Evolutionary conservation across 495 filamentous ascomycete species (phyloP).

Genomic region (Patellaria atrata): DNA sequence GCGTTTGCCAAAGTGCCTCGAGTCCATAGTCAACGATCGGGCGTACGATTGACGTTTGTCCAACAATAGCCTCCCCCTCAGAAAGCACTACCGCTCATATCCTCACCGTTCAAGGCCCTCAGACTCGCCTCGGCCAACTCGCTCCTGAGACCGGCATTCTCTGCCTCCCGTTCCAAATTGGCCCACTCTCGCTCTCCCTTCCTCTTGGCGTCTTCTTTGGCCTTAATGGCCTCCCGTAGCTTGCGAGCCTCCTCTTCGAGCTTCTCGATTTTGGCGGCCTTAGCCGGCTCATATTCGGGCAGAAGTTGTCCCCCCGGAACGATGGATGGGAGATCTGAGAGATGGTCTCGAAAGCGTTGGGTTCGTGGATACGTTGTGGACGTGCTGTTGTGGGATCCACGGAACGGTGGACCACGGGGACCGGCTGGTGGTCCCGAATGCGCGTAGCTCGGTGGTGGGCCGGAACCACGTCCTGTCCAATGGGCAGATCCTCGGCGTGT

Average conservation of each 20-base stretch:
- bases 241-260: slow-evolving; percentile 42
- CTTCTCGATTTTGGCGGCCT: slow-evolving; percentile 20
- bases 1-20: too few species aligned
- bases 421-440: slow-evolving; percentile 18
- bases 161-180: slow-evolving; percentile 41
- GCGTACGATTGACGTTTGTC: too few species aligned
- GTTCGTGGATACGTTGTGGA: slow-evolving; percentile 36
- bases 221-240: slow-evolving; percentile 39
- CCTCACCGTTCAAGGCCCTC: slow-evolving; percentile 40
- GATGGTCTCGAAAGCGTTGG: slow-evolving; percentile 35
- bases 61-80: too few species aligned
- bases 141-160: slow-evolving; percentile 42
- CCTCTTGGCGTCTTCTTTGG: slow-evolving; percentile 40
- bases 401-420: slow-evolving; percentile 24
- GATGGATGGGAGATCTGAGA: slow-evolving; percentile 36
- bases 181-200: slow-evolving; percentile 44
- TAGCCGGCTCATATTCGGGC: slow-evolving; percentile 25
- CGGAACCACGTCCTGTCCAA: slow-evolving; percentile 19
- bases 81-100: slow-evolving; percentile 27
- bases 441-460: slow-evolving; percentile 8
- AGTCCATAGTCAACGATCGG: too few species aligned
- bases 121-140: slow-evolving; percentile 49
- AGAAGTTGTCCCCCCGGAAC: slow-evolving; percentile 42
- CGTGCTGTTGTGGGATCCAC: slow-evolving; percentile 34
- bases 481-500: slow-evolving; percentile 18